Percentiles rank a stretch among this genome's conserved stretches.
phyloP scores from a whole-genome alignment of 768 basidiomycete genomes.

The Coprinopsis strossmayeri region DNA sequence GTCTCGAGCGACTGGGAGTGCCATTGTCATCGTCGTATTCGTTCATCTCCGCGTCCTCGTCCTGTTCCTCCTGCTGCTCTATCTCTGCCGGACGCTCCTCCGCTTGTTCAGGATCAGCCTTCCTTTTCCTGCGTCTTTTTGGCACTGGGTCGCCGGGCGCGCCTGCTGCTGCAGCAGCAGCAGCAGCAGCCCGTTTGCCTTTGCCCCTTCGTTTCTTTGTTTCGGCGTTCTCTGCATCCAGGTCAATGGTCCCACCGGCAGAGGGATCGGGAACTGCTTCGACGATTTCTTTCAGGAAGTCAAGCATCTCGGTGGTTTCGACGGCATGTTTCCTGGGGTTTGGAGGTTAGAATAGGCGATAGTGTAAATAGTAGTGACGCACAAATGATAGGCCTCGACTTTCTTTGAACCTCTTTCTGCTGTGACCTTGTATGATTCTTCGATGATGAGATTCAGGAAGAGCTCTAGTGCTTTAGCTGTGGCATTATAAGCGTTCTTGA shows the following conservation, averaged over 20 bases:
- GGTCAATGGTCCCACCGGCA: conserved; percentile 69
- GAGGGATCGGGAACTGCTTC: conserved; percentile 83
- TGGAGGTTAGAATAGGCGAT: background rate
- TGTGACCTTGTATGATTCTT: conserved; percentile 79
- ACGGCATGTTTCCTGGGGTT: conserved; percentile 81
- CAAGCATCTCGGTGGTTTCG: conserved; percentile 80
- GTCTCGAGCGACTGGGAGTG: conserved; percentile 15
- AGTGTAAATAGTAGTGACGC: conserved; percentile 26
- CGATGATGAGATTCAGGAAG: conserved; percentile 80
- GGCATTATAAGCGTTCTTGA: background rate
- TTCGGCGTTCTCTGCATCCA: conserved; percentile 55
- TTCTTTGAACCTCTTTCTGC: conserved; percentile 74
- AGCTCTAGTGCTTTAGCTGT: conserved; percentile 92
- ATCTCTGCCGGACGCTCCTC: conserved; percentile 5
- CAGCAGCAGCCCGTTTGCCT: conserved; percentile 34
- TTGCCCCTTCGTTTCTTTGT: conserved; percentile 56
- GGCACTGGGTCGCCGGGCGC: conserved; percentile 17
- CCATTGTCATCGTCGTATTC: conserved; percentile 29
- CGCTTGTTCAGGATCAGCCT: conserved; percentile 1
- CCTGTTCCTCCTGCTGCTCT: conserved; percentile 3
- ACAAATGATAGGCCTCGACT: conserved; percentile 93
- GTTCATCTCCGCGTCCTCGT: conserved; percentile 8
- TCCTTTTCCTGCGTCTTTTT: background rate
- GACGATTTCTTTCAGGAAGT: conserved; percentile 92
- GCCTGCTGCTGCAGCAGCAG: conserved; percentile 21